These are phyloP conservation scores for Lentinula edodes DNA, from an alignment of 768 basidiomycete species.

Conservation along the genomic window DNA sequence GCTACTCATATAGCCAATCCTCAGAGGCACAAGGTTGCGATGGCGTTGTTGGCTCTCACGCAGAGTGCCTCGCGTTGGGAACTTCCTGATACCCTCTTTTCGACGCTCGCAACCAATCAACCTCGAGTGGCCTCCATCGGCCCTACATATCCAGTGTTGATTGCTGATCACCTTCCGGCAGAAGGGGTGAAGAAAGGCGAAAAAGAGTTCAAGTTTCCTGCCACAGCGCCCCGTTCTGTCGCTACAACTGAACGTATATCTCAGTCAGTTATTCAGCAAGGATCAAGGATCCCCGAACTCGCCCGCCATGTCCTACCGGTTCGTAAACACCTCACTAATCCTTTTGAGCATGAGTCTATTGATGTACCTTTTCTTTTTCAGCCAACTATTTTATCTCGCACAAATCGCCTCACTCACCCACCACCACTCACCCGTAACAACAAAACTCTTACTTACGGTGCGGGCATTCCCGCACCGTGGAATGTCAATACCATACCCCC, in stretches of 20 bases:
- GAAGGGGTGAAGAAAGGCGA: slow-evolving; percentile 32
- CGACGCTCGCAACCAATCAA: slow-evolving; percentile 48
- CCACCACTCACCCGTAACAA: slow-evolving; percentile 51
- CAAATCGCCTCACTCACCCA: slow-evolving; percentile 61
- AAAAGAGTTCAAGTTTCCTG: slow-evolving; percentile 50
- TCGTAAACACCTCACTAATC: slow-evolving; percentile 17
- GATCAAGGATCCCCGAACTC: slow-evolving; percentile 60
- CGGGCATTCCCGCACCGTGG: slow-evolving; percentile 48
- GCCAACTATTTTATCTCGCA: slow-evolving; percentile 52
- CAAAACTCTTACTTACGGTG: slow-evolving; percentile 42
- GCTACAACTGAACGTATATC: slow-evolving; percentile 46
- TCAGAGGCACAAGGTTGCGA: slow-evolving; percentile 68
- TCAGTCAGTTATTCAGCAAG: slow-evolving; percentile 59
- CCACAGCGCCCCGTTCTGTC: slow-evolving; percentile 38
- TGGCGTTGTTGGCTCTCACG: slow-evolving; percentile 57
- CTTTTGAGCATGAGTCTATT: neutral
- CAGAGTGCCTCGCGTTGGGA: slow-evolving; percentile 64
- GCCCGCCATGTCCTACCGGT: slow-evolving; percentile 66
- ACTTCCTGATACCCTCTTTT: slow-evolving; percentile 59
- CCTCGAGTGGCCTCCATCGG: slow-evolving; percentile 60
- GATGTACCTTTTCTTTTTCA: slow-evolving; percentile 18
- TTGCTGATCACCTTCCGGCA: slow-evolving; percentile 20
- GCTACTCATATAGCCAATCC: slow-evolving; percentile 42
- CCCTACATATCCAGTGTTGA: slow-evolving; percentile 58
- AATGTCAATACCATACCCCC: slow-evolving; percentile 34